Evolutionary conservation across 805 yeast species (phyloP).

Genomic region (Kazachstania martiniae): DNA sequence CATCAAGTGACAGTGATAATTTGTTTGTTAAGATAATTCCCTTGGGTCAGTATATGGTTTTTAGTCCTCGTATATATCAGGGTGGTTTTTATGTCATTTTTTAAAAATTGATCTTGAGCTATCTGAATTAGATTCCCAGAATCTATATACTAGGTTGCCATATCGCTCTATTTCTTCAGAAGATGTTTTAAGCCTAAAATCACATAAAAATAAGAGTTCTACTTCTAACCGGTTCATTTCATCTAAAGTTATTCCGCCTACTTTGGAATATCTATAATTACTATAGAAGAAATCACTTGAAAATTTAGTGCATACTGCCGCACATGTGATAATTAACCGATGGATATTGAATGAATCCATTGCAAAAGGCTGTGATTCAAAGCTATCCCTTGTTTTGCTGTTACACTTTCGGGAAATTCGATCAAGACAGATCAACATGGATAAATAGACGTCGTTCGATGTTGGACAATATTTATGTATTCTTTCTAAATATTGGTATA

Average conservation of each 20-base stretch:
- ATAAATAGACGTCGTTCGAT: slow-evolving; percentile 87
- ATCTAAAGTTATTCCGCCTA: slow-evolving; percentile 87
- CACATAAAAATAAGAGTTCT: slow-evolving; percentile 73
- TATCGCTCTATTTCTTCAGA: slow-evolving; percentile 87
- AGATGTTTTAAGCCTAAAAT: slow-evolving; percentile 76
- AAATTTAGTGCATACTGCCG: slow-evolving; percentile 89
- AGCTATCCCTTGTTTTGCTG: slow-evolving; percentile 1
- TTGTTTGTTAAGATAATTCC: no score
- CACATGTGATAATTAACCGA: slow-evolving; percentile 82
- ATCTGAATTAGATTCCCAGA: slow-evolving; percentile 33
- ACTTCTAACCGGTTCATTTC: slow-evolving; percentile 86
- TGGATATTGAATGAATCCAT: slow-evolving; percentile 95
- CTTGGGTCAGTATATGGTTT: no score
- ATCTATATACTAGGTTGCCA: slow-evolving; percentile 74
- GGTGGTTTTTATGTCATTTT: no score
- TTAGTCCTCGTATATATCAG: no score
- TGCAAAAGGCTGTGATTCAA: slow-evolving; percentile 53
- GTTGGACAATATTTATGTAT: slow-evolving; percentile 94
- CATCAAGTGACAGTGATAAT: no score
- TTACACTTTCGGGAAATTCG: slow-evolving; percentile 64
- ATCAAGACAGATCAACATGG: slow-evolving; percentile 85
- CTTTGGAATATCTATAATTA: slow-evolving; percentile 86
- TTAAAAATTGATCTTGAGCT: no score
- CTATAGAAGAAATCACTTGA: slow-evolving; percentile 90
- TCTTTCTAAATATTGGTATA: slow-evolving; percentile 78